Evolutionary conservation across 108 stramenopile species (phyloP), one percentile per base, ranked within the genome.

Genomic region (Parietichytrium sp.): DNA sequence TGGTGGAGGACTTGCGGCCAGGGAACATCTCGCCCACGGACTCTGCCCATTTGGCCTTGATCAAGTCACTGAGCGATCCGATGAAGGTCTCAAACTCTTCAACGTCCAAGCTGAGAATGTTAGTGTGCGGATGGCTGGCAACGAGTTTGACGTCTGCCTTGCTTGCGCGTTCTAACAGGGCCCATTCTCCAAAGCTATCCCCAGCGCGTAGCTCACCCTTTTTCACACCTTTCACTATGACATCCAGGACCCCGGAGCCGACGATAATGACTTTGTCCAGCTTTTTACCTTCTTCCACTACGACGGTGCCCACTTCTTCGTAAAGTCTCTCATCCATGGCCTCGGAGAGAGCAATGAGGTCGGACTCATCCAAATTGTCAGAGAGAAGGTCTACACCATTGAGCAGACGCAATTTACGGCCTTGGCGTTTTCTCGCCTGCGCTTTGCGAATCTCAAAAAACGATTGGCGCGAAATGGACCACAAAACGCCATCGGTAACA

Each of bases 401-500:
- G 38, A 72, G 61, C 38, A 33, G 45, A n/a, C 45, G 61, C 15
- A 72, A 6, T 42, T 72, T 72, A 2, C 61, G 61, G 33, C 38
- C 61, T 3, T 72, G 61, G 38, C 61, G 33, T 42, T 72, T 72
- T 2, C 61, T 33, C n/a, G 61, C 61, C 61, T 72, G 61, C 38
- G 61, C 61, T 25, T 72, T 72, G 61, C 61, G 61, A 27, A 72
- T 72, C 33, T 72, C 61, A 42, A 72, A 72, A 45, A 72, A 72
- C 10, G 61, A 45, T n/a, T 25, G 61, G 38, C 61, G 61, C 23
- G 36, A 33, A n/a, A 72, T 72, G 38, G 61, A 33, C 61, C 61
- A 72, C 1, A 72, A 25, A 38, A 72, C 61, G 42, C 61, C 61
- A 25, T 72, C 61, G 38, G 61, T 72, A 42, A 72, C 61, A 23